phyloP scores from a whole-genome alignment of 1,284 basidiomycete species.

The Cutaneotrichosporon sp. region DNA sequence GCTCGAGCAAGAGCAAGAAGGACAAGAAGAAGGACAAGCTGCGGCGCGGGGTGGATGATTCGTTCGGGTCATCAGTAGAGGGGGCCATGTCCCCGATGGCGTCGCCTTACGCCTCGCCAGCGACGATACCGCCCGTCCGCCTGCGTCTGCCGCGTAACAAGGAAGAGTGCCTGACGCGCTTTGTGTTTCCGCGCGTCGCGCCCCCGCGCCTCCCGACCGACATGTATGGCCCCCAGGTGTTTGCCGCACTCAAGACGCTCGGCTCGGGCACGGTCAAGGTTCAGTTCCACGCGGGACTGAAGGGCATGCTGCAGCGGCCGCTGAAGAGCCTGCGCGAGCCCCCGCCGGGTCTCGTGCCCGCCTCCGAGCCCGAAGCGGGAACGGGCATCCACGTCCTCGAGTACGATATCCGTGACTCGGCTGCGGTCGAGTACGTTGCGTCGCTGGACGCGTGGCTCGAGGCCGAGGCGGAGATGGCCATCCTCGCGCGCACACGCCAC shows the following conservation, averaged over 20 bases:
- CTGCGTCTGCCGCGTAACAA: neutral
- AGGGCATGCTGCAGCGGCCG: neutral
- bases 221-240: slow-evolving; percentile 2
- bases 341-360: neutral
- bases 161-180: slow-evolving; percentile 5
- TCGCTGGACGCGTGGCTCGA: neutral
- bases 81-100: no score
- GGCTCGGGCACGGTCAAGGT: neutral
- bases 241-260: neutral
- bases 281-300: slow-evolving; percentile 6
- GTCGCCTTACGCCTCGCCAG: neutral
- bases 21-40: neutral
- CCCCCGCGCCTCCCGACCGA: neutral
- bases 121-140: neutral
- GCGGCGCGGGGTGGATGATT: no score
- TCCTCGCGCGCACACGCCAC: neutral
- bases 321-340: neutral
- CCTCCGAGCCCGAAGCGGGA: neutral
- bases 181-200: slow-evolving; percentile 1
- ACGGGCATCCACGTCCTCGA: neutral
- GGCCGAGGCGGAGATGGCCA: neutral
- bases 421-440: neutral
- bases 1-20: neutral
- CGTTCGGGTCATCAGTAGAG: no score
- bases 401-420: neutral